phyloP scores from a whole-genome alignment of 2,329 filamentous ascomycete genomes.

The Ascocoryne sarcoides region DNA sequence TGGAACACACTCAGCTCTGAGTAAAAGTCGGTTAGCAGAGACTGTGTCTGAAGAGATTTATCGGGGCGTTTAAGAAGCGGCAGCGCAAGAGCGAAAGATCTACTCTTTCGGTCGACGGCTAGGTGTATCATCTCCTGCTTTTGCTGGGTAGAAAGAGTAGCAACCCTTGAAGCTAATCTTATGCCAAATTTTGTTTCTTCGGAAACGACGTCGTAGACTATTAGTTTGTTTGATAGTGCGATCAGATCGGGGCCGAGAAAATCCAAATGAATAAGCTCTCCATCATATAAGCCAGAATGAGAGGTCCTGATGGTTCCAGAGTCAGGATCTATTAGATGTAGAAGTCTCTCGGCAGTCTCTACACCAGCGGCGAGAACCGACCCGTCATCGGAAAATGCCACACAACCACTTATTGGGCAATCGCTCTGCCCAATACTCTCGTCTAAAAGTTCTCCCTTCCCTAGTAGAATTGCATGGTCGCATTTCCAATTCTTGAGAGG shows the following conservation, averaged over 20 bases:
- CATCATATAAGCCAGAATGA: conserved; percentile 58
- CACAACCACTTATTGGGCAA: conserved; percentile 41
- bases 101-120: conserved; percentile 57
- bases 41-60: conserved; percentile 35
- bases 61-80: conserved; percentile 20
- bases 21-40: no score
- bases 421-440: conserved; percentile 1
- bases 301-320: conserved; percentile 58
- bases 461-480: conserved; percentile 45
- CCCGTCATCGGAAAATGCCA: conserved; percentile 77
- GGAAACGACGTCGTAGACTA: conserved; percentile 76
- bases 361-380: conserved; percentile 68
- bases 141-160: conserved; percentile 27
- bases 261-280: conserved; percentile 56
- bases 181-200: conserved; percentile 65
- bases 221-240: conserved; percentile 62
- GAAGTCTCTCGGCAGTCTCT: conserved; percentile 47
- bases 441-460: conserved; percentile 31
- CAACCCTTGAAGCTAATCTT: conserved; percentile 39
- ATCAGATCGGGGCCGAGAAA: conserved; percentile 69
- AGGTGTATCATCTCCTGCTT: conserved; percentile 50
- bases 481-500: conserved; percentile 68
- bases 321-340: conserved; percentile 69
- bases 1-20: conserved; percentile 57
- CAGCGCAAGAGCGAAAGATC: conserved; percentile 58